Evolutionary conservation across 2,329 filamentous ascomycete genomes (phyloP), one percentile per base, ranked within the genome.

Genomic region (Cercospora citrullina): DNA sequence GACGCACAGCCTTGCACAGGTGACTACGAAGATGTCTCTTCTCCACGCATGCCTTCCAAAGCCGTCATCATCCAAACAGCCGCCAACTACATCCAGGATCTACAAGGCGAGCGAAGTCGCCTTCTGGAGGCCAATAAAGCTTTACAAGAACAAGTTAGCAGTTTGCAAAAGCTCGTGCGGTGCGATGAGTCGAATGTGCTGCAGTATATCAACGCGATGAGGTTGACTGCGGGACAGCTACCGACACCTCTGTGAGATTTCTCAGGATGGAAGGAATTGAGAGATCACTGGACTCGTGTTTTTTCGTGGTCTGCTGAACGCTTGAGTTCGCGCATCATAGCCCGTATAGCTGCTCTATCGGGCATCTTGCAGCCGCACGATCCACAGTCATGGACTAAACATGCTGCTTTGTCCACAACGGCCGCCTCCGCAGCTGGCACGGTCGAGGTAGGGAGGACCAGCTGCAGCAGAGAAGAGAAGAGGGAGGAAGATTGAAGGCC

Each of bases 61-160:
- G 81, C 81, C n/a, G 80, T 82, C 36, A 80, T 83, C 60, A 77
- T 83, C 30, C 79, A 80, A 21, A 81, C 79, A 2, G 81, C 82
- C 7, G 81, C 80, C n/a, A 79, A 79, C 3, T 81, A 83, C 72
- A 82, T 83, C 76, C 80, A 81, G 72, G 79, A 81, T 66, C 78
- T 81, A 72, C 80, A 82, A 71, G 80, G 79, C 51, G 81, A 83
- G 65, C 80, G 80, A 72, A 77, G 78, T 69, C 73, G 73, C 18
- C 65, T 81, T 6, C 73, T 76, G 1, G 77, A 81, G 8, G 80
- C 81, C 66, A 81, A 81, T 45, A 75, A 77, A 58, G 66, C 80
- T 1, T 72, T 83, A 18, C 73, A 77, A 67, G 76, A 78, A 16
- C 75, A 81, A 28, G 75, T 83, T 59, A 79, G 79, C 66, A 79